Conservation (phyloP, 768 basidiomycete genomes). For the Gloeophyllum trabeum region DNA sequence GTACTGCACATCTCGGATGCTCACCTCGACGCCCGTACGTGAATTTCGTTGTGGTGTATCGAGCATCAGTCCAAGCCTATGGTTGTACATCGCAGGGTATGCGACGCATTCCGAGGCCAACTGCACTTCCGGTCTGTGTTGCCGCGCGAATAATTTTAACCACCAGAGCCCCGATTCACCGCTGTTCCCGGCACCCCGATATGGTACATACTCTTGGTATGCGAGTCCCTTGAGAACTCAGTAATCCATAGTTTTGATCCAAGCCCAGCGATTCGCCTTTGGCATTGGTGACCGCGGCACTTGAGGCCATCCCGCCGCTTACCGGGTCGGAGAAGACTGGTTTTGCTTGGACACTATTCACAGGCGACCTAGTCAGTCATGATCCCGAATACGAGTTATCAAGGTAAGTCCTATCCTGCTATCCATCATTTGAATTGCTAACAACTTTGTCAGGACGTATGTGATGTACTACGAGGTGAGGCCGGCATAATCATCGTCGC, state of each 20-base stretch:
- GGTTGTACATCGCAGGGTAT: too few relatives aligned
- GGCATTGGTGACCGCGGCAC: slow-evolving; percentile 44
- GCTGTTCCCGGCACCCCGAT: slow-evolving; percentile 54
- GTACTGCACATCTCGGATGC: slow-evolving; percentile 71
- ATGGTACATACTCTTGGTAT: slow-evolving; percentile 52
- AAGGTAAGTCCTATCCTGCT: neutral
- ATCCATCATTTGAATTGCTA: neutral
- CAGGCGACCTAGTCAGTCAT: slow-evolving; percentile 67
- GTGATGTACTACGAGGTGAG: slow-evolving; percentile 51
- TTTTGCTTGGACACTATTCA: slow-evolving; percentile 58
- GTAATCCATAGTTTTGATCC: too few relatives aligned
- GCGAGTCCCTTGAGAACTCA: neutral
- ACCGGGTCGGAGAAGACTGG: slow-evolving; percentile 48
- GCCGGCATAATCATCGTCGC: neutral
- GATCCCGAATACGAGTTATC: slow-evolving; percentile 56
- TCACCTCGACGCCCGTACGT: slow-evolving; percentile 62
- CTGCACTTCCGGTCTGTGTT: slow-evolving; percentile 58
- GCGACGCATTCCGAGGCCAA: slow-evolving; percentile 63
- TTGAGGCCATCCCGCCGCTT: slow-evolving; percentile 58
- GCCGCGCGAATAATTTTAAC: slow-evolving; percentile 44
- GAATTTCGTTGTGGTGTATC: neutral
- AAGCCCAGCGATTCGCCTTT: slow-evolving; percentile 48
- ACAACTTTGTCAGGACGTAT: slow-evolving; percentile 31
- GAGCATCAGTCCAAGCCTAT: too few relatives aligned
- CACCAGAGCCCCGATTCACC: slow-evolving; percentile 34